Conservation (phyloP, 2,329 filamentous ascomycete species). For the Colletotrichum sp. region DNA sequence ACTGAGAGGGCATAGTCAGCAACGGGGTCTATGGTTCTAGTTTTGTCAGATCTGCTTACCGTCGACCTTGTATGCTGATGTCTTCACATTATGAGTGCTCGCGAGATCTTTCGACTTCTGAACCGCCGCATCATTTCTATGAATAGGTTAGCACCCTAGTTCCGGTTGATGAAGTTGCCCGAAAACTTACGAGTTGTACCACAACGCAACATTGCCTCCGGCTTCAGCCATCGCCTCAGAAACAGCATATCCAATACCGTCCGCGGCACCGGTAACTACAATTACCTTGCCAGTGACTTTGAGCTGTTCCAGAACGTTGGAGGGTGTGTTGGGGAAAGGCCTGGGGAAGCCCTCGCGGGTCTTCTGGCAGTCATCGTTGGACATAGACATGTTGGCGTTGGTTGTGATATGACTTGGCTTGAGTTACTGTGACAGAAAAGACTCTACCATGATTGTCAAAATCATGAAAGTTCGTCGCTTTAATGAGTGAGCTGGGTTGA, state of each 20-base stretch:
- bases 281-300: slow-evolving; percentile 44
- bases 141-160: not conserved
- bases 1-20: slow-evolving; percentile 30
- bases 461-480: not conserved
- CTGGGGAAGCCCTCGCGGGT: slow-evolving; percentile 38
- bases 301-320: slow-evolving; percentile 51
- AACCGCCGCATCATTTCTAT: slow-evolving; percentile 32
- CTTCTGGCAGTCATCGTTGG: slow-evolving; percentile 31
- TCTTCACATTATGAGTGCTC: slow-evolving; percentile 37
- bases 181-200: slow-evolving; percentile 34
- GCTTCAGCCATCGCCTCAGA: slow-evolving; percentile 52
- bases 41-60: slow-evolving; percentile 25
- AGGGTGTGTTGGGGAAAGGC: slow-evolving; percentile 41
- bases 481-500: not conserved
- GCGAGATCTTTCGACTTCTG: slow-evolving; percentile 38
- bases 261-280: slow-evolving; percentile 49
- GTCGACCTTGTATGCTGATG: slow-evolving; percentile 48
- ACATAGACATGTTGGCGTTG: slow-evolving; percentile 43
- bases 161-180: rapidly evolving
- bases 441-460: not conserved
- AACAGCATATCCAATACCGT: slow-evolving; percentile 49
- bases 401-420: rapidly evolving
- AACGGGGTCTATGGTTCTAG: not conserved
- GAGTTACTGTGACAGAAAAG: not conserved
- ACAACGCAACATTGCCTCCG: slow-evolving; percentile 43